Evolutionary conservation across 2,329 filamentous ascomycete genomes (phyloP), one percentile per base, ranked within the genome.

Genomic region (Claviceps spartinae): DNA sequence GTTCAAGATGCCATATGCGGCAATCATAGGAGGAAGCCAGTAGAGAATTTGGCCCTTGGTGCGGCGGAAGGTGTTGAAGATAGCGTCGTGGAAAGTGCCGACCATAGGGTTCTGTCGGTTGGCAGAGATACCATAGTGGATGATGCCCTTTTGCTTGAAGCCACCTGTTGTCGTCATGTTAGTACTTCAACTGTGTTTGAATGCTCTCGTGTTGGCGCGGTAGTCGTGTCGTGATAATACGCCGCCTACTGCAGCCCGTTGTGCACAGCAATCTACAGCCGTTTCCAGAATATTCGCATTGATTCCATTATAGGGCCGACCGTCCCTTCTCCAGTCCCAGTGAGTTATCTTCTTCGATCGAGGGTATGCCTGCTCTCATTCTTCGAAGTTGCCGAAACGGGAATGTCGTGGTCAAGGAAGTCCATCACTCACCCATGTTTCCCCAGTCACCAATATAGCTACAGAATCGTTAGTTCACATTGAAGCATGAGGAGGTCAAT

Each of bases 21-120:
- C 69, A 58, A 93, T 63, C 61, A 95, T 73, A 41, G 90, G 85
- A 54, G 93, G 86, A 26, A 83, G 78, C 71, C 90, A 83, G 79
- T 90, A 98, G 61, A 97, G 82, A 61, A 95, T 82, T 77, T 97
- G 93, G 61, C 78, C 71, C 68, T 82, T 83, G 72, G 85, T 86
- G 64, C 93, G 83, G 70, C 93, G 84, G 79, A 86, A 94, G 62
- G 82, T 84, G 81, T 98, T 98, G 84, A 97, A 97, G 75, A 97
- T 73, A 65, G 90, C 91, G 60, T 84, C 86, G 70, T 91, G 74
- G 58, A 78, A 70, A 55, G 84, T 75, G 63, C 87, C 88, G 58
- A 88, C 88, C 60, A 95, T 78, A 57, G 89, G 86, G 65, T 86
- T 83, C 76, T 95, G 91, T 67, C 86, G 85, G 79, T 98, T 97